Percentiles rank a stretch among this genome's conserved stretches.
These are phyloP conservation scores for Kuraishia cidri DNA, from an alignment of 805 yeast species.

Conservation along the genomic window DNA sequence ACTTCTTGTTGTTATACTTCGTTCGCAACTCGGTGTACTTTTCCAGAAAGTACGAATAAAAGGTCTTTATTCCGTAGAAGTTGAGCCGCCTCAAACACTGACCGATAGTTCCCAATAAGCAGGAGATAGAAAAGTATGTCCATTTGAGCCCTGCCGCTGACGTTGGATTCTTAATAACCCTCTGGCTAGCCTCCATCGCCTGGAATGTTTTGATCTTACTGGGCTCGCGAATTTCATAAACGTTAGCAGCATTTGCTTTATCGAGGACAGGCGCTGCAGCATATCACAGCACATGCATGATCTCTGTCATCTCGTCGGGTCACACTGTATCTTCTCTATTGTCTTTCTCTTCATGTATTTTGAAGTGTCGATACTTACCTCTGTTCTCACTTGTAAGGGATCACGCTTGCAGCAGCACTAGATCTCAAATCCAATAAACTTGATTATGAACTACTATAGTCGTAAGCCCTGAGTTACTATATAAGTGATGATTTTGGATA, in stretches of 20 bases:
- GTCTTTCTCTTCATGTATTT: conserved; percentile 67
- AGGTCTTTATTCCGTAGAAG: conserved; percentile 76
- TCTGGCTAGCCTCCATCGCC: conserved; percentile 61
- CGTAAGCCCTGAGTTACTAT: too few species aligned
- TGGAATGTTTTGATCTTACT: conserved; percentile 57
- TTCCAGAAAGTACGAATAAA: conserved; percentile 56
- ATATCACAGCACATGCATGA: conserved; percentile 42
- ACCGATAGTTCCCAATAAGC: conserved; percentile 61
- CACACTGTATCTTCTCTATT: conserved; percentile 51
- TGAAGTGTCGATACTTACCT: conserved; percentile 70
- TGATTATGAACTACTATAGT: too few species aligned
- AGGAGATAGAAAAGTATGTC: conserved; percentile 56
- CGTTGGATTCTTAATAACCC: conserved; percentile 40
- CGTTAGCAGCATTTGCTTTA: conserved; percentile 53
- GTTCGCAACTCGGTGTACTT: conserved; percentile 50
- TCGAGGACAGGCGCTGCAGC: conserved; percentile 63
- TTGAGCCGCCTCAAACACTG: conserved; percentile 60
- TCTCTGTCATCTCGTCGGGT: conserved; percentile 46
- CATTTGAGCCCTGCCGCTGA: conserved; percentile 67
- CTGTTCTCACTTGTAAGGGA: conserved; percentile 87
- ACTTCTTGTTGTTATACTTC: conserved; percentile 45
- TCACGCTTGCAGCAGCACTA: too few species aligned
- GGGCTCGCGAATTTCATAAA: conserved; percentile 62
- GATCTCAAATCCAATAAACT: too few species aligned
- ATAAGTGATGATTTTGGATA: too few species aligned